Conservation (phyloP, 2,329 filamentous ascomycete genomes). For the Clonostachys chloroleuca region DNA sequence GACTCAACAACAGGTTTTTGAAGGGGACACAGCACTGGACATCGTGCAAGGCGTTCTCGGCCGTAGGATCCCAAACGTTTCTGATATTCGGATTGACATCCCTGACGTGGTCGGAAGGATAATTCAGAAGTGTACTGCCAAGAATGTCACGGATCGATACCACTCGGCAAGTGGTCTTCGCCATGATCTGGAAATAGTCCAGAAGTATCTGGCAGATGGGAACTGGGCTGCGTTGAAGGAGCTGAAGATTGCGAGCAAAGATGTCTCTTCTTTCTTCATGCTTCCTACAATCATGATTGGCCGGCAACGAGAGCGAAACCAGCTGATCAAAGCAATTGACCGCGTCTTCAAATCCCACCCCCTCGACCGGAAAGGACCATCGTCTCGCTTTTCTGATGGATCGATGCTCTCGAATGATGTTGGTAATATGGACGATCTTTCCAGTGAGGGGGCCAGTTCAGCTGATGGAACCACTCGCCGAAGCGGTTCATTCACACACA, state of each 20-base stretch:
- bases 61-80: constrained; percentile 72
- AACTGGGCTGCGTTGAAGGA: constrained; percentile 66
- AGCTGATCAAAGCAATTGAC: constrained; percentile 71
- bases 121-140: constrained; percentile 89
- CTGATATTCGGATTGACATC: constrained; percentile 73
- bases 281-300: constrained; percentile 80
- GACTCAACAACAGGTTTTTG: constrained; percentile 75
- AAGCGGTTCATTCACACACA: constrained; percentile 44
- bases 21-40: constrained; percentile 76
- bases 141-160: constrained; percentile 82
- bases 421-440: constrained; percentile 43
- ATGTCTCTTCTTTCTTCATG: constrained; percentile 90
- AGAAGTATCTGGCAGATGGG: constrained; percentile 70
- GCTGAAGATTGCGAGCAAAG: constrained; percentile 75
- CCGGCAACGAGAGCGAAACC: constrained; percentile 65
- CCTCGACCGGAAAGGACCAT: constrained; percentile 31
- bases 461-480: constrained; percentile 43
- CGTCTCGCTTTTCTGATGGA: constrained; percentile 45
- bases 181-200: constrained; percentile 71
- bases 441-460: constrained; percentile 58
- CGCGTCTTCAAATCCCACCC: constrained; percentile 65
- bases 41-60: constrained; percentile 87
- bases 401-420: constrained; percentile 49
- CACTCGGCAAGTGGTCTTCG: constrained; percentile 85
- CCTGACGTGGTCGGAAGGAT: constrained; percentile 79